These are phyloP conservation scores for Nymphaea colorata DNA, from an alignment of 164 flowering plant genomes.

Conservation along the genomic window DNA sequence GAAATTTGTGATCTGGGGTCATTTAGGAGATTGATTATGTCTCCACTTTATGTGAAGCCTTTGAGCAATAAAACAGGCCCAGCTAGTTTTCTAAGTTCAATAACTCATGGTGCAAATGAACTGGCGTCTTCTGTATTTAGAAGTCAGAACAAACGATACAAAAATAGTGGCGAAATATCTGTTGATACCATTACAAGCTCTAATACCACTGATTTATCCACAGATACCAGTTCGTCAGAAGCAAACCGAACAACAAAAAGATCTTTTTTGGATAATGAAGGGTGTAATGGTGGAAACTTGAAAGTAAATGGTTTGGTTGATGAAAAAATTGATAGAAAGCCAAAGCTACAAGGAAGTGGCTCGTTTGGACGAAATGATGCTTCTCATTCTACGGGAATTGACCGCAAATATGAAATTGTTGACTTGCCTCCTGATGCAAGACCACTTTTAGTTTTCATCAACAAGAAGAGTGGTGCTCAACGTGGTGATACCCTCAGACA, in stretches of 20 bases:
- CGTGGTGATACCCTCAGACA: slow-evolving; percentile 75
- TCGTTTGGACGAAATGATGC: slow-evolving; percentile 49
- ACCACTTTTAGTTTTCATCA: slow-evolving; percentile 82
- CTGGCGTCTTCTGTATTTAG: slow-evolving; percentile 78
- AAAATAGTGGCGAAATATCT: slow-evolving; percentile 50
- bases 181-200: slow-evolving; percentile 36
- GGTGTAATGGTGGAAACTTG: slow-evolving; percentile 24
- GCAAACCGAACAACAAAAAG: slow-evolving; percentile 26
- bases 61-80: slow-evolving; percentile 26
- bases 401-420: slow-evolving; percentile 57
- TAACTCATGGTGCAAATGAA: slow-evolving; percentile 96
- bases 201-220: slow-evolving; percentile 31
- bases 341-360: slow-evolving; percentile 29
- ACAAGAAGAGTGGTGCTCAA: slow-evolving; percentile 95
- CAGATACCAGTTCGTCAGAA: slow-evolving; percentile 39
- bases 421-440: slow-evolving; percentile 88
- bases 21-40: slow-evolving; percentile 68
- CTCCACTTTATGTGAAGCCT: slow-evolving; percentile 79
- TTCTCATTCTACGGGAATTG: slow-evolving; percentile 26
- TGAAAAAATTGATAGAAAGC: slow-evolving; percentile 27
- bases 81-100: slow-evolving; percentile 70
- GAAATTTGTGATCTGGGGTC: slow-evolving; percentile 93
- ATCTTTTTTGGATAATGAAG: slow-evolving; percentile 24
- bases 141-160: slow-evolving; percentile 64
- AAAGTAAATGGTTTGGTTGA: slow-evolving; percentile 22